Conservation (phyloP, 495 filamentous ascomycete genomes). For the Penicillium argentinense region DNA sequence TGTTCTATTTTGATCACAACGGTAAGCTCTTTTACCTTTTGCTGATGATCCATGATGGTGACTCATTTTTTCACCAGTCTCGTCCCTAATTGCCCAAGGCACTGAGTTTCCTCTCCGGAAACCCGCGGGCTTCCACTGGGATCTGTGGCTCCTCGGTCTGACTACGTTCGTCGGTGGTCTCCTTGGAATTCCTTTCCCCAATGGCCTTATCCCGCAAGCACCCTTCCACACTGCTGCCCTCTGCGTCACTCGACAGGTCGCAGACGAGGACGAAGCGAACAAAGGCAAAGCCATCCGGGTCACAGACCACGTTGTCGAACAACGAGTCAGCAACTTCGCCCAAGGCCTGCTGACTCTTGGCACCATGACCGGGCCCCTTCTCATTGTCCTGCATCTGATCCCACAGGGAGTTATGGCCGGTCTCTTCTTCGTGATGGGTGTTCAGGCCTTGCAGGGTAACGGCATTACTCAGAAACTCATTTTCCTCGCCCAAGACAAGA, state of each 20-base stretch:
- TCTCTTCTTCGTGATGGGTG: constrained; percentile 93
- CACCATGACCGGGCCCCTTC: constrained; percentile 83
- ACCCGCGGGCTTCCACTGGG: constrained; percentile 95
- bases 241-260: constrained; percentile 67
- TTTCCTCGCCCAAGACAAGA: constrained; percentile 68
- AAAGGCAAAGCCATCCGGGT: constrained; percentile 63
- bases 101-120: constrained; percentile 90
- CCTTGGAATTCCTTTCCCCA: constrained; percentile 85
- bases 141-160: constrained; percentile 85
- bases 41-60: not conserved
- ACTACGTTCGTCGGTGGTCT: constrained; percentile 84
- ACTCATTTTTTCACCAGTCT: constrained; percentile 49
- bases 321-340: constrained; percentile 81
- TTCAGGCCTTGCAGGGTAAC: constrained; percentile 77
- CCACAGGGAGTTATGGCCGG: constrained; percentile 87
- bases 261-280: constrained; percentile 55
- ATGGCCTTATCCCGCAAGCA: constrained; percentile 89
- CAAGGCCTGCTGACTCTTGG: constrained; percentile 82
- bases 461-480: constrained; percentile 81
- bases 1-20: constrained; percentile 95
- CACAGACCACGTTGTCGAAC: constrained; percentile 80
- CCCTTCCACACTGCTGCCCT: constrained; percentile 89
- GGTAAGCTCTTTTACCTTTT: constrained; percentile 43
- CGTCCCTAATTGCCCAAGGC: constrained; percentile 86
- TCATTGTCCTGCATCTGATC: constrained; percentile 80